Evolutionary conservation across 106 monocot genomes (phyloP).

Genomic region (Chionographis japonica): DNA sequence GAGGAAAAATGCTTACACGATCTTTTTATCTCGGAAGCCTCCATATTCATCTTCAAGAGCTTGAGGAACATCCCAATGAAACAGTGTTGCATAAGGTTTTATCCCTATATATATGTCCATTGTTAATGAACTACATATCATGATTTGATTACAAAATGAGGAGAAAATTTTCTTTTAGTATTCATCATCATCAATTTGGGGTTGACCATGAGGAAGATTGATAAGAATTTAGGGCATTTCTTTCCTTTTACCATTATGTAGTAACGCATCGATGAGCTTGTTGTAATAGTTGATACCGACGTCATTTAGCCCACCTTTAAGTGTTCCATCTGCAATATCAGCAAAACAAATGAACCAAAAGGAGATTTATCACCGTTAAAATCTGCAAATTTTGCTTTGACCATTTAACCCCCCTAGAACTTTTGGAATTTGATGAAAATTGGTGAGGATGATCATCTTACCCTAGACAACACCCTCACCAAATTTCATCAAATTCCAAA

Average conservation of each 20-base stretch:
- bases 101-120: conserved; percentile 3
- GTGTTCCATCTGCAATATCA: too few relatives aligned
- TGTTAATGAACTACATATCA: not conserved
- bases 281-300: conserved; percentile 16
- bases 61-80: conserved; percentile 40
- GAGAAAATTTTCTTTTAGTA: not conserved
- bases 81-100: conserved; percentile 29
- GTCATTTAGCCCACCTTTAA: not conserved
- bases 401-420: too few relatives aligned
- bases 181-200: too few relatives aligned
- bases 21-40: conserved; percentile 13
- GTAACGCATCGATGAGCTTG: conserved; percentile 10
- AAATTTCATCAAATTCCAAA: too few relatives aligned
- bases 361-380: too few relatives aligned
- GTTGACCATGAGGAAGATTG: too few relatives aligned
- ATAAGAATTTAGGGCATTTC: not conserved
- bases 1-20: conserved; percentile 11
- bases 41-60: conserved; percentile 28
- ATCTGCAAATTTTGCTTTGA: too few relatives aligned
- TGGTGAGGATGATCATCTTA: too few relatives aligned
- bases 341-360: too few relatives aligned
- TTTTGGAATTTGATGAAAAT: too few relatives aligned
- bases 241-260: not conserved
- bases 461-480: too few relatives aligned
- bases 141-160: not conserved